Percentiles rank a stretch among this genome's conserved stretches.
phyloP scores from a whole-genome alignment of 768 basidiomycete species.

The Amylocystis lapponica region DNA sequence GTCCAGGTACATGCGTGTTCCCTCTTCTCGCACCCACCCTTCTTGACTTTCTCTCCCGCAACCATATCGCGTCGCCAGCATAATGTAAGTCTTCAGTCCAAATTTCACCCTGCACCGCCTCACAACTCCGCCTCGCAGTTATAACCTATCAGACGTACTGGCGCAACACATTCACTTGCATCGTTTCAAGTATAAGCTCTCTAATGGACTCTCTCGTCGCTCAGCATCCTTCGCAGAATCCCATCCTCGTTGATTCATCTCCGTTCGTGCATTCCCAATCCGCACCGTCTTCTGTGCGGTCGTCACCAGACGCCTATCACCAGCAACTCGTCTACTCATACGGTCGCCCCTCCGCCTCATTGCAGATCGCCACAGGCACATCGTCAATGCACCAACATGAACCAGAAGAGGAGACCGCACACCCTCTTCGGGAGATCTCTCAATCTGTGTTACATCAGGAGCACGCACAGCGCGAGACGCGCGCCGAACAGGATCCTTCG shows the following conservation, averaged over 20 bases:
- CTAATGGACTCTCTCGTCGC: conserved; percentile 9
- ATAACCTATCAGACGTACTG: conserved; percentile 2
- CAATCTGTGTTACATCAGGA: conserved; percentile 6
- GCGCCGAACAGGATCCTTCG: not conserved
- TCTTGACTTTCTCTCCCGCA: not conserved
- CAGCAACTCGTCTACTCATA: conserved; percentile 1
- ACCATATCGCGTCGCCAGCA: not conserved
- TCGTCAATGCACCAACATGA: conserved; percentile 17
- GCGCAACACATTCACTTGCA: conserved; percentile 6
- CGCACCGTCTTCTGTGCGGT: conserved; percentile 1
- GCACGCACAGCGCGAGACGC: not conserved
- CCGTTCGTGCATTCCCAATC: conserved; percentile 1
- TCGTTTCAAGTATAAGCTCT: conserved; percentile 1
- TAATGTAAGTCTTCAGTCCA: conserved; percentile 1
- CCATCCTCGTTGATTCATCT: not conserved
- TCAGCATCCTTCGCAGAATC: conserved; percentile 4
- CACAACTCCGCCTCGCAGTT: not conserved
- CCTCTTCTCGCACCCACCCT: not conserved
- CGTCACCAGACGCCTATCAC: conserved; percentile 3
- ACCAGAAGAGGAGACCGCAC: conserved; percentile 27
- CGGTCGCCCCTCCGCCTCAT: conserved; percentile 8
- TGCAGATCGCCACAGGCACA: conserved; percentile 22
- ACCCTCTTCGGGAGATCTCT: conserved; percentile 18
- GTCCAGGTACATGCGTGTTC: not conserved
- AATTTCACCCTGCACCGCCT: not conserved